Evolutionary conservation across 345 rosid genomes (phyloP), one percentile per base, ranked within the genome.

Genomic region (Lepidium aucheri): DNA sequence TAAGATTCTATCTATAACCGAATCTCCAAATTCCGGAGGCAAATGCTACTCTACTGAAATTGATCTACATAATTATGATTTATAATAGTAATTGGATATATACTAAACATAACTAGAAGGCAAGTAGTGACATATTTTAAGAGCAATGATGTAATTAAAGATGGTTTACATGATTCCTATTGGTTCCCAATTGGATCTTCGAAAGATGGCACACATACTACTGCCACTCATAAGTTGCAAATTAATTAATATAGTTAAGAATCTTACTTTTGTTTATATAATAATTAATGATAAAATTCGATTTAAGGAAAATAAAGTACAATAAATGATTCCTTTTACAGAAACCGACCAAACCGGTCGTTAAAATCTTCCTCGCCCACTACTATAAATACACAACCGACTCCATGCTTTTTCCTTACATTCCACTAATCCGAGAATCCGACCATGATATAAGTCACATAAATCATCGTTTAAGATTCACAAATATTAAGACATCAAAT

Each of bases 321-420:
- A 9, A 51, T 44, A 47, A 30, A 32, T 17, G 12, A 34, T 20
- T 41, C 38, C 70, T 41, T 41, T 65, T 57, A 60, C 33, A 67
- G 66, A 72, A 65, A 72, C 66, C 53, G 41, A 58, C 71, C 76
- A 51, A 72, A 72, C 76, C 71, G 61, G 76, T 72, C 49, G 62
- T 60, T 45, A 45, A 8, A 14, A 16, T 5, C 3, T 20, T 9
- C 17, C 63, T 17, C 30, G 6, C 30, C 6, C n/a, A 5, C 6
- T 26, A 26, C 46, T 74, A 74, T 74, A 74, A 60, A 67, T 59
- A 74, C 49, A 58, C 49, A 58, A 42, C 34, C 42, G 64, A 30
- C 44, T 30, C 47, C 58, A 4, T 74, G 33, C 36, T 38, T 63
- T 67, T 44, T 20, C 28, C 50, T 52, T 60, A 4, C 34, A 42